Evolutionary conservation across 2,329 filamentous ascomycete species (phyloP).

Genomic region (Epichloe uncinata): DNA sequence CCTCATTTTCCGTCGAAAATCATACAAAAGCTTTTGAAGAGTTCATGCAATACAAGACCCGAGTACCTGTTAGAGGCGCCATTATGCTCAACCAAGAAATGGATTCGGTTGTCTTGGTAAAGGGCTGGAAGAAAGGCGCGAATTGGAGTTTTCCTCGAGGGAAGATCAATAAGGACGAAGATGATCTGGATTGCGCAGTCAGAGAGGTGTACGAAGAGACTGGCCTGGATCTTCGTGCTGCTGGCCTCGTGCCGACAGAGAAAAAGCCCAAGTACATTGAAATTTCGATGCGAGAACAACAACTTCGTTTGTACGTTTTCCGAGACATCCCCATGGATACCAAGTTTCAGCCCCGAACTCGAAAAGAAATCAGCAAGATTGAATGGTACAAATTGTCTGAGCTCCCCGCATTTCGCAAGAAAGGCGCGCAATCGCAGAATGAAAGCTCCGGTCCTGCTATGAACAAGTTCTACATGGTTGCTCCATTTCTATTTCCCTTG

Average conservation of each 20-base stretch:
- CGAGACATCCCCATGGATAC: conserved; percentile 78
- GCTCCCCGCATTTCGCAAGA: conserved; percentile 69
- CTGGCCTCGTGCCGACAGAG: conserved; percentile 62
- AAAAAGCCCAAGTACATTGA: conserved; percentile 72
- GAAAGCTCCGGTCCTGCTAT: conserved; percentile 46
- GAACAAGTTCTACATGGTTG: conserved; percentile 97
- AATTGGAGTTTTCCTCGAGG: conserved; percentile 95
- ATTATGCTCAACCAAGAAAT: conserved; percentile 89
- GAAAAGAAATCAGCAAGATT: conserved; percentile 97
- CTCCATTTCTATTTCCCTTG: conserved; percentile 72
- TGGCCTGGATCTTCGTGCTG: conserved; percentile 65
- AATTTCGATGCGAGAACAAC: conserved; percentile 81
- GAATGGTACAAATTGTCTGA: conserved; percentile 88
- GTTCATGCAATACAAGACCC: conserved; percentile 87
- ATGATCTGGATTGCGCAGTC: conserved; percentile 84
- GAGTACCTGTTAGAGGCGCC: conserved; percentile 85
- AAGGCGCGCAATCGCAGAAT: conserved; percentile 42
- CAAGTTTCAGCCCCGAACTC: conserved; percentile 74
- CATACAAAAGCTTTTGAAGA: conserved; percentile 78
- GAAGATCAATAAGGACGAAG: conserved; percentile 97
- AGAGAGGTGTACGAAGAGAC: conserved; percentile 96
- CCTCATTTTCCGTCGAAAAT: conserved; percentile 62
- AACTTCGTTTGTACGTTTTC: conserved; percentile 87
- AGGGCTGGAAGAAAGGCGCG: conserved; percentile 94
- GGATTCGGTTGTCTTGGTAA: conserved; percentile 86